Evolutionary conservation across 2,329 filamentous ascomycete genomes (phyloP), one percentile per base, ranked within the genome.

Genomic region (Monosporascus ibericus): DNA sequence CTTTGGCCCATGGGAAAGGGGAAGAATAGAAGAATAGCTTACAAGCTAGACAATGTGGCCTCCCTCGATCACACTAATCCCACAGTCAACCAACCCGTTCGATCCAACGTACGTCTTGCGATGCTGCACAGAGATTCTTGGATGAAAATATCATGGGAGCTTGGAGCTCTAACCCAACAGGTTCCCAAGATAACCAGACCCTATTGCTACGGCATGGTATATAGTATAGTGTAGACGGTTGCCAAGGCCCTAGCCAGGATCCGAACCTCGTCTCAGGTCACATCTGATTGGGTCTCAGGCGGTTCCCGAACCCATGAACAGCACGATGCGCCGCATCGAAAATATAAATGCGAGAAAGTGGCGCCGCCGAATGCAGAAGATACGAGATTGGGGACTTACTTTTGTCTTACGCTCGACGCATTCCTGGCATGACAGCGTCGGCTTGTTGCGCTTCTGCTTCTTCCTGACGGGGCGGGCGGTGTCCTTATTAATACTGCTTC

Each of bases 361-460:
- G 9, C 14, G 27, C 55, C 37, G 46, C 25, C 38, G 24, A 27
- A 11, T 34, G 9, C 48, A 44, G 27, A 24, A 42, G 44, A 27
- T 46, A 44, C 30, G 30, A 53, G 49, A 60, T 49, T 44, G 49
- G 38, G 37, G 51, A 70, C 78, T 59, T 66, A 86, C 86, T 77
- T 90, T 92, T 24, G 88, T 92, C 72, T 92, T 92, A 60, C 88
- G 77, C 70, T 90, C 87, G 22, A 92, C 88, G 64, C 88, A 92
- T 66, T 90, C 87, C 56, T 85, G 80, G 63, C 88, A 92, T 48
- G 86, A 90, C 56, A 92, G 66, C 1, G 88, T 92, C 3, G 88
- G 88, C 68, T 92, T 92, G 71, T 92, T 92, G 47, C 88, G 82
- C 73, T 88, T 91, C 72, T 92, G 88, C 71, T 87, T 90, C 74